These are phyloP conservation scores for Triticum monococcum DNA, from an alignment of 176 grass and related monocot species.

Conservation along the genomic window DNA sequence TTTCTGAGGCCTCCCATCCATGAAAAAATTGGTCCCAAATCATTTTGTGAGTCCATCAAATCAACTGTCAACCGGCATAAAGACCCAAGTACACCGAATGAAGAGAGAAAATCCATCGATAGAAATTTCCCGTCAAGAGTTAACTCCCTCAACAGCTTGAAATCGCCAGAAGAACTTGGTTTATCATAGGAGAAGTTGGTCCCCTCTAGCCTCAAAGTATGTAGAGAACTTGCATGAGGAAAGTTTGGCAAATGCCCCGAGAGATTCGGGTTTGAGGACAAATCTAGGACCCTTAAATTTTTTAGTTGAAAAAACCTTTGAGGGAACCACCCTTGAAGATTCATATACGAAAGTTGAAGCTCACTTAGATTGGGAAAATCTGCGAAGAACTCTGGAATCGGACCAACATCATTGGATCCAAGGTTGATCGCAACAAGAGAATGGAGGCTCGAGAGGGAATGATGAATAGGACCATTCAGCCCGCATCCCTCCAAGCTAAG, in stretches of 20 bases:
- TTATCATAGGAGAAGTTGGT: neutral
- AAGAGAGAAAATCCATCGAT: neutral
- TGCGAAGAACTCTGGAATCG: constrained; percentile 9
- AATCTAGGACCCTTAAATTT: constrained; percentile 25
- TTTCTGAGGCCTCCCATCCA: neutral
- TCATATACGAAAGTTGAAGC: neutral
- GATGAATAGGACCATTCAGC: constrained; percentile 20
- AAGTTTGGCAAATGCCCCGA: neutral
- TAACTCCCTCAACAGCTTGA: neutral
- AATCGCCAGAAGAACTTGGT: neutral
- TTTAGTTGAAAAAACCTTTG: neutral
- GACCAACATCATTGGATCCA: neutral
- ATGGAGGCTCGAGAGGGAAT: neutral
- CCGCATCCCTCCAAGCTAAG: constrained; percentile 7
- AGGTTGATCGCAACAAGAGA: neutral
- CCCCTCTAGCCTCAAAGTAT: neutral
- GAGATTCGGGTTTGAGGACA: constrained; percentile 13
- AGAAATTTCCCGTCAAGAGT: neutral
- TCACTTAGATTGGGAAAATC: constrained; percentile 23
- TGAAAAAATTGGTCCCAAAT: neutral
- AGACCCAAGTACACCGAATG: neutral
- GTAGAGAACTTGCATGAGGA: neutral
- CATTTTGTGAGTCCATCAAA: neutral
- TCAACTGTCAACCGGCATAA: neutral
- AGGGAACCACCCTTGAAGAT: neutral